phyloP scores from a whole-genome alignment of 1,284 basidiomycete species.

The Moesziomyces sp. region DNA sequence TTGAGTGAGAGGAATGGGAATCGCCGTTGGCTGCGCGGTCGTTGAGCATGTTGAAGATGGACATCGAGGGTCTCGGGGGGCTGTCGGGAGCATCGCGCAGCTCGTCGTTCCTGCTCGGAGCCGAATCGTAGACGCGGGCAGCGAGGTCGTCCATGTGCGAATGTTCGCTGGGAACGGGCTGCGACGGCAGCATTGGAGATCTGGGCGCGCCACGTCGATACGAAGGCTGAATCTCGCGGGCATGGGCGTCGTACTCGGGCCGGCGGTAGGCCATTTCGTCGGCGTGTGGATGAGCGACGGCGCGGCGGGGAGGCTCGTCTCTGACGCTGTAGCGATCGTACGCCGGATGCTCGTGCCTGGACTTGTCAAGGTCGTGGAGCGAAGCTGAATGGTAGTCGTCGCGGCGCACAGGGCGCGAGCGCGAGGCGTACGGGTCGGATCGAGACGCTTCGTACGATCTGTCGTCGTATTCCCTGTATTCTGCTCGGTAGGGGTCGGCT shows the following conservation, averaged over 20 bases:
- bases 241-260: conserved; percentile 30
- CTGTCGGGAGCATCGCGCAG: conserved; percentile 28
- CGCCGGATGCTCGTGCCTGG: conserved; percentile 13
- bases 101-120: conserved; percentile 14
- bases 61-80: conserved; percentile 47
- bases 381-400: conserved; percentile 16
- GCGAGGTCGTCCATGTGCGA: conserved; percentile 11
- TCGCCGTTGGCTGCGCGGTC: conserved; percentile 37
- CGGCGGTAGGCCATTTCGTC: conserved; percentile 23
- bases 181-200: conserved; percentile 24
- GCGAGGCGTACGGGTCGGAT: conserved; percentile 22
- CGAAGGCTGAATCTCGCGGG: conserved; percentile 48
- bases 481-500: conserved; percentile 21
- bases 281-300: conserved; percentile 7
- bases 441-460: conserved; percentile 18
- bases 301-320: conserved; percentile 13
- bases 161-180: conserved; percentile 6
- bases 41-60: conserved; percentile 55
- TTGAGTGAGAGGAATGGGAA: conserved; percentile 21
- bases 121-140: conserved; percentile 13
- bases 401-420: conserved; percentile 18
- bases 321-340: conserved; percentile 30
- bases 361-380: conserved; percentile 22
- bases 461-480: conserved; percentile 18
- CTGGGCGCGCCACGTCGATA: conserved; percentile 36